Conservation (phyloP, 2,329 filamentous ascomycete species). For the Aspergillus chevalieri region DNA sequence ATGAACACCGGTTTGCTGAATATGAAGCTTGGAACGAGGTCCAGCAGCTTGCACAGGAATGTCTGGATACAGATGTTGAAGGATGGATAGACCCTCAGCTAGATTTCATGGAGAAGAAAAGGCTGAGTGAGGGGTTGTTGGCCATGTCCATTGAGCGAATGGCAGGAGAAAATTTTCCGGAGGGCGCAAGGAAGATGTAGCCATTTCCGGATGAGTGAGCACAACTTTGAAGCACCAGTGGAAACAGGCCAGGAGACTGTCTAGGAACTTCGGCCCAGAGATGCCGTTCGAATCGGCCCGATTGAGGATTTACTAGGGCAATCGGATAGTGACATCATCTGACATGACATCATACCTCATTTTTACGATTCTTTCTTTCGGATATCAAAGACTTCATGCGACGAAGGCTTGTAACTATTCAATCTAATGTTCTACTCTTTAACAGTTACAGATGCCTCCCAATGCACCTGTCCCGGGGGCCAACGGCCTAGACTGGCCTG, state of each 20-base stretch:
- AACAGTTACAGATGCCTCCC: neutral
- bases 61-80: slow-evolving; percentile 28
- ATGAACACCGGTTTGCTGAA: slow-evolving; percentile 24
- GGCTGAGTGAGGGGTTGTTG: slow-evolving; percentile 21
- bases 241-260: too few relatives aligned
- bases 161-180: slow-evolving; percentile 11
- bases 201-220: neutral
- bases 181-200: slow-evolving; percentile 10
- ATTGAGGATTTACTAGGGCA: neutral
- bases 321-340: neutral
- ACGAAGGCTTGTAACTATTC: neutral
- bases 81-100: slow-evolving; percentile 27
- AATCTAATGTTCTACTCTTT: neutral
- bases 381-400: neutral
- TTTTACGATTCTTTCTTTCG: neutral
- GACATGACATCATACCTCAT: neutral
- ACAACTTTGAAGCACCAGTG: neutral
- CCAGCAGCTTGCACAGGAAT: slow-evolving; percentile 20
- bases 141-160: slow-evolving; percentile 13
- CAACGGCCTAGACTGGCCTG: neutral
- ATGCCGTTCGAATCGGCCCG: neutral
- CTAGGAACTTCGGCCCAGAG: too few relatives aligned
- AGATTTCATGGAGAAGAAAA: slow-evolving; percentile 19
- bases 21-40: slow-evolving; percentile 24
- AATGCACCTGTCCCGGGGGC: neutral